phyloP scores from a whole-genome alignment of 1,139 yeast species.

The Pichia sp. region DNA sequence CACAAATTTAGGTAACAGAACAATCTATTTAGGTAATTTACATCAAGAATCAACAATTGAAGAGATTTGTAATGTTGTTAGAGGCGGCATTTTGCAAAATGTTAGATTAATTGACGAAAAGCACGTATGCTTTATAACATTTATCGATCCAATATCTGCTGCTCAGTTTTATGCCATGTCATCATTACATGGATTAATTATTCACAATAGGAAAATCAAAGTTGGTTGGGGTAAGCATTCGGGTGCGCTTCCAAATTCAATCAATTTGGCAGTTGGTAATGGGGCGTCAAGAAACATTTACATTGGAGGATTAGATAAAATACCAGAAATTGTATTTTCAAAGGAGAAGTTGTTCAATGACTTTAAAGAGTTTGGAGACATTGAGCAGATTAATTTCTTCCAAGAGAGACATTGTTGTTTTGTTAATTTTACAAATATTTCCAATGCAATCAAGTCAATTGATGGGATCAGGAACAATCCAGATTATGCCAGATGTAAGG shows the following conservation, averaged over 20 bases:
- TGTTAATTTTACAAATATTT: conserved; percentile 69
- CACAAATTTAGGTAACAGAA: conserved; percentile 67
- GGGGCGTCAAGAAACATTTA: conserved; percentile 82
- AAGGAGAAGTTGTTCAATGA: conserved; percentile 57
- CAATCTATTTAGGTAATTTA: conserved; percentile 69
- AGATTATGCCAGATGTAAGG: conserved; percentile 51
- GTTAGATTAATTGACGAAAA: conserved; percentile 68
- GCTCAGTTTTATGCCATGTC: conserved; percentile 79
- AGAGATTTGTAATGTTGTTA: conserved; percentile 75
- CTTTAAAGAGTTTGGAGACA: conserved; percentile 66
- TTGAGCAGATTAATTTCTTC: conserved; percentile 72
- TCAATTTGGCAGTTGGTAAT: conserved; percentile 69
- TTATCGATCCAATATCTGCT: conserved; percentile 74
- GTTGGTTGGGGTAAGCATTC: conserved; percentile 86
- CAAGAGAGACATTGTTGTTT: conserved; percentile 76
- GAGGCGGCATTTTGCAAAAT: conserved; percentile 74
- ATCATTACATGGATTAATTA: conserved; percentile 66
- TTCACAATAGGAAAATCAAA: conserved; percentile 65
- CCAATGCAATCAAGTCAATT: conserved; percentile 69
- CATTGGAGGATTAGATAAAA: conserved; percentile 50
- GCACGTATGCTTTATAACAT: conserved; percentile 76
- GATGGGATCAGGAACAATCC: conserved; percentile 58
- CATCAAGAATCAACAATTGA: conserved; percentile 74
- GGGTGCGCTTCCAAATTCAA: conserved; percentile 67
- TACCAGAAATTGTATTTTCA: conserved; percentile 31